A percentile compares a stretch with the other conserved stretches of the same genome.
Conservation (phyloP, 192 early-diverging fungal species). For the Rhizophlyctis rosea region DNA sequence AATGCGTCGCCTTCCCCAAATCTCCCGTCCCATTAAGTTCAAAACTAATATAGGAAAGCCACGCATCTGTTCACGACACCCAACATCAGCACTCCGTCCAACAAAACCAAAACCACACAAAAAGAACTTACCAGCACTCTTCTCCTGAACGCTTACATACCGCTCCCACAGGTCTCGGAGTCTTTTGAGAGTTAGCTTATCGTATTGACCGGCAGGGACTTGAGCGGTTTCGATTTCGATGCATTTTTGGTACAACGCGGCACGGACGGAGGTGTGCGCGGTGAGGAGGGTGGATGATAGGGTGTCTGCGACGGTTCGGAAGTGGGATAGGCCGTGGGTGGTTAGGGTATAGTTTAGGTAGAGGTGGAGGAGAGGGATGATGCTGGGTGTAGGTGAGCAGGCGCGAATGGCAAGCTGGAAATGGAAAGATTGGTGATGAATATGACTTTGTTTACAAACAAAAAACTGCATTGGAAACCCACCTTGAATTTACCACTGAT, state of each 20-base stretch:
- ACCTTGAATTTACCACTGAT: background rate
- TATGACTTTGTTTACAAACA: background rate
- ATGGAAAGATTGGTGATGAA: background rate
- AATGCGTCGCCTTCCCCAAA: conserved; percentile 41
- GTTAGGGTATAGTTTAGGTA: too few relatives aligned
- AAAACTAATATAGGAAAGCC: conserved; percentile 40
- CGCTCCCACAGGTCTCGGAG: background rate
- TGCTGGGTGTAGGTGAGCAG: background rate
- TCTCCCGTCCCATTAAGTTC: conserved; percentile 44
- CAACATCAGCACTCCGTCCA: background rate
- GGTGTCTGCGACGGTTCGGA: too few relatives aligned
- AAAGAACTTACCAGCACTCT: background rate
- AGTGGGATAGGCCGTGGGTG: too few relatives aligned
- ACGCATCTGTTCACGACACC: conserved; percentile 19
- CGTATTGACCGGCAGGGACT: background rate
- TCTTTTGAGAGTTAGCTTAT: background rate
- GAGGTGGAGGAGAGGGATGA: background rate
- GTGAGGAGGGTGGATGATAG: too few relatives aligned
- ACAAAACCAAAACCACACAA: conserved; percentile 4
- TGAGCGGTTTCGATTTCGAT: background rate
- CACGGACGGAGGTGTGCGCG: too few relatives aligned
- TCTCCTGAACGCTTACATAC: background rate
- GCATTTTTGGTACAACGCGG: background rate
- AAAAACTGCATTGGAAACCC: background rate
- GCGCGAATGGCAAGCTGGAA: background rate